phyloP scores from a whole-genome alignment of 2,329 filamentous ascomycete species.

The Berkeleyomyces rouxiae region DNA sequence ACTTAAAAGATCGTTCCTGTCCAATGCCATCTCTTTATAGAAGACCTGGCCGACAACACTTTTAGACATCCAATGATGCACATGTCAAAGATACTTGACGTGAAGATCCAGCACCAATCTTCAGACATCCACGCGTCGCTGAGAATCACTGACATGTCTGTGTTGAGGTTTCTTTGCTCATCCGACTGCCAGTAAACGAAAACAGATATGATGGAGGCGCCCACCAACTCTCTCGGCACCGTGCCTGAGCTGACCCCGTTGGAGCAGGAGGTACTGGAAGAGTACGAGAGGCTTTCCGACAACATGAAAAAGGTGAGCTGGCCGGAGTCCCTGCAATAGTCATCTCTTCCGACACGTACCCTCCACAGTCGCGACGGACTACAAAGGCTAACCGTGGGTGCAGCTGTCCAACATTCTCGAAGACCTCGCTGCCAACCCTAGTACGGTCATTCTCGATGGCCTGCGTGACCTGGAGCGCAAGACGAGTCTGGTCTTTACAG shows the following conservation, averaged over 20 bases:
- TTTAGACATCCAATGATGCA: too few species aligned
- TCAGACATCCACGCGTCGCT: too few species aligned
- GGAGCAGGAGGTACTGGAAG: conserved; percentile 87
- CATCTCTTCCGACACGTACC: background rate
- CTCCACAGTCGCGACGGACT: background rate
- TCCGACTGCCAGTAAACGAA: background rate
- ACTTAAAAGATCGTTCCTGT: too few species aligned
- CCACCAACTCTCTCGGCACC: conserved; percentile 16
- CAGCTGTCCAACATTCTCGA: conserved; percentile 45
- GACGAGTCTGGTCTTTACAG: conserved; percentile 83
- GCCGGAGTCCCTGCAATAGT: background rate
- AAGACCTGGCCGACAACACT: too few species aligned
- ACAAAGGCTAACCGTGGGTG: background rate
- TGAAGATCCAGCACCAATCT: background rate
- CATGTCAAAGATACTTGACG: background rate
- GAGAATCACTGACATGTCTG: too few species aligned
- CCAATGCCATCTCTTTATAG: too few species aligned
- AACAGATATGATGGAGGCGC: conserved; percentile 4
- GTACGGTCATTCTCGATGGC: conserved; percentile 70
- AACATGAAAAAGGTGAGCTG: conserved; percentile 78
- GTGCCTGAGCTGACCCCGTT: conserved; percentile 53
- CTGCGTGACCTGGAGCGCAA: conserved; percentile 81
- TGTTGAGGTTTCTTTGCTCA: too few species aligned
- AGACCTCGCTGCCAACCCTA: conserved; percentile 51
- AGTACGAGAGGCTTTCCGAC: conserved; percentile 72